Conservation (phyloP, 306 rosid genomes). For the Pterocarpus santalinus region DNA sequence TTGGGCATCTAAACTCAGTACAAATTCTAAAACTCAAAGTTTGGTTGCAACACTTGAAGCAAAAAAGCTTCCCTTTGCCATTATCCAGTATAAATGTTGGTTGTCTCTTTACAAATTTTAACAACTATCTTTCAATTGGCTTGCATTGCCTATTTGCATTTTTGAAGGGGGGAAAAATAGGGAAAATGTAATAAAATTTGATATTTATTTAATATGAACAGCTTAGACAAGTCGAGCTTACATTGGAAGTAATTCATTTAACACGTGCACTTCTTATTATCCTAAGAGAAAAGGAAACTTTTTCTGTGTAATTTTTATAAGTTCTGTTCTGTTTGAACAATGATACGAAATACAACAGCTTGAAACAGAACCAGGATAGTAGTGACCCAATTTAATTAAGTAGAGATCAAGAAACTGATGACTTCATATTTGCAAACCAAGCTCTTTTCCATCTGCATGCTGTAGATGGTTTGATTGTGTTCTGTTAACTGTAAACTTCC, state of each 20-base stretch:
- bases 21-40: neutral
- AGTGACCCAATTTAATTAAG: neutral
- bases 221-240: neutral
- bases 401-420: conserved; percentile 1
- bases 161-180: neutral
- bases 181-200: conserved; percentile 4
- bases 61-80: neutral
- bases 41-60: conserved; percentile 6
- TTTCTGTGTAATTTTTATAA: neutral
- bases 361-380: conserved; percentile 10
- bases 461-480: conserved; percentile 5
- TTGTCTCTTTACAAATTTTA: neutral
- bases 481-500: conserved; percentile 10
- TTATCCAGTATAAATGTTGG: conserved; percentile 1
- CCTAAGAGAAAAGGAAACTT: neutral
- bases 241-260: neutral
- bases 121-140: neutral
- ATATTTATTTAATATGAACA: conserved; percentile 22
- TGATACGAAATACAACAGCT: neutral
- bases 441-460: conserved; percentile 8
- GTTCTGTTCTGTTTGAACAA: neutral
- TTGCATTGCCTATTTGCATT: neutral
- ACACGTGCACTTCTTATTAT: conserved; percentile 21
- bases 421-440: conserved; percentile 9
- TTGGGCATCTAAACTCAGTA: neutral